Evolutionary conservation across 2,329 filamentous ascomycete species (phyloP).

Genomic region (Colletotrichum phormii): DNA sequence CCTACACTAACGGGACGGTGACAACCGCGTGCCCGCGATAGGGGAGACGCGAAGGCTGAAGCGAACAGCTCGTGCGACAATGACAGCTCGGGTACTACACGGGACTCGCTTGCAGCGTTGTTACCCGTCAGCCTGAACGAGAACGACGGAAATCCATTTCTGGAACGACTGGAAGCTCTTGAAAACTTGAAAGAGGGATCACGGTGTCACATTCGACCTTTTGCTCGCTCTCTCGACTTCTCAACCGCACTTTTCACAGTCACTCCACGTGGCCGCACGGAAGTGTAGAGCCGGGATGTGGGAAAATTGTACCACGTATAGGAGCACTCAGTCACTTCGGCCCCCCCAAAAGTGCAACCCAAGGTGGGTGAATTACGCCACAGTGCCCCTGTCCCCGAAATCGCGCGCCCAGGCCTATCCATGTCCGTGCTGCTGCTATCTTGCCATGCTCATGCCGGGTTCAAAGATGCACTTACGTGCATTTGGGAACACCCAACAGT

Average conservation of each 20-base stretch:
- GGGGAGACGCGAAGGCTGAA: neutral
- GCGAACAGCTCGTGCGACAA: neutral
- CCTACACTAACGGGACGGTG: conserved; percentile 4
- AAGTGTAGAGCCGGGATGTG: conserved; percentile 25
- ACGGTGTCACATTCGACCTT: neutral
- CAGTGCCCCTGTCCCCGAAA: conserved; percentile 18
- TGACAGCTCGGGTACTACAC: neutral
- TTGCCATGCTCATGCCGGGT: neutral
- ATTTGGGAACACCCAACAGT: conserved; percentile 11
- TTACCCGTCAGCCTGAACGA: neutral
- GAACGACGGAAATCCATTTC: neutral
- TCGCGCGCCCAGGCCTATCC: conserved; percentile 3
- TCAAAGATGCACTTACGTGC: conserved; percentile 21
- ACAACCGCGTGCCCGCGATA: neutral
- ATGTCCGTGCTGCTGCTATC: neutral
- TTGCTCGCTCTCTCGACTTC: neutral
- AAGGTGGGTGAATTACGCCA: conserved; percentile 7
- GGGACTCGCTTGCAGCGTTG: neutral
- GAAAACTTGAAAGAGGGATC: neutral
- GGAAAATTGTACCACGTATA: conserved; percentile 18
- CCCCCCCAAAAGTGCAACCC: conserved; percentile 4
- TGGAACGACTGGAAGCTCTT: conserved; percentile 2
- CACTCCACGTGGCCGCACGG: conserved; percentile 31
- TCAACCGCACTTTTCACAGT: neutral
- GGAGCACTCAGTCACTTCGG: neutral